Base-by-base conservation (phyloP, 768 basidiomycete species). In the Amanita inopinata region DNA sequence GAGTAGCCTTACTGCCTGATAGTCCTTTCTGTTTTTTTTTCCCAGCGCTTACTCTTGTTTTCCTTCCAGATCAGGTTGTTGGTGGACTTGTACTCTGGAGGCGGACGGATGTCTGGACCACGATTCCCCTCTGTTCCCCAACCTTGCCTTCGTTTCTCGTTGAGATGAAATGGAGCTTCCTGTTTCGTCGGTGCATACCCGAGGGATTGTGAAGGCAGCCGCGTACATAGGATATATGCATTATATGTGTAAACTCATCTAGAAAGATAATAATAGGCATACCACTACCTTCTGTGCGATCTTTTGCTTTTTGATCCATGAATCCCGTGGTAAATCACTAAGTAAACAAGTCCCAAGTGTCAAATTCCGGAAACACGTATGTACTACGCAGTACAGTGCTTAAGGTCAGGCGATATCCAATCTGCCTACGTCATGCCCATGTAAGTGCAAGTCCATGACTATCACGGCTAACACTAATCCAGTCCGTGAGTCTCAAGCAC, bases 201-300 rank as follows among this genome's bases (percentile, higher is more conserved):
- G 6, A 27, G 32, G 38, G 33, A 24, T 17, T 23, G 8, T 27
- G 40, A 42, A 22, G 23, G 33, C 20, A 18, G n/a, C 33, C 28
- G 27, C 35, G 14, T 31, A 15, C 43, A 36, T 44, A 33, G 12
- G 33, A 35, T 43, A 43, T 42, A 43, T 36, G 15, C 33, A 24
- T 44, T 44, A 44, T 44, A 34, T 35, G 20, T 36, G 43, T 44
- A 44, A 19, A 15, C 37, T 36, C 43, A 34, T 19, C 6, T 22
- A 19, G 20, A 37, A 19, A 9, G 27, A 7, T 4, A 34, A 36
- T 44, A 44, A 44, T 37, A 23, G 3, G 20, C 8, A 37, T 10
- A 19, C 32, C n/a, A 4, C 5, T 31, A 18, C 6, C n/a, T 23
- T 23, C 24, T 8, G 1, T 0, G 20, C 24, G n/a, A n/a, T n/a